phyloP scores from a whole-genome alignment of 2,329 filamentous ascomycete genomes.

The Claviceps spartinae region DNA sequence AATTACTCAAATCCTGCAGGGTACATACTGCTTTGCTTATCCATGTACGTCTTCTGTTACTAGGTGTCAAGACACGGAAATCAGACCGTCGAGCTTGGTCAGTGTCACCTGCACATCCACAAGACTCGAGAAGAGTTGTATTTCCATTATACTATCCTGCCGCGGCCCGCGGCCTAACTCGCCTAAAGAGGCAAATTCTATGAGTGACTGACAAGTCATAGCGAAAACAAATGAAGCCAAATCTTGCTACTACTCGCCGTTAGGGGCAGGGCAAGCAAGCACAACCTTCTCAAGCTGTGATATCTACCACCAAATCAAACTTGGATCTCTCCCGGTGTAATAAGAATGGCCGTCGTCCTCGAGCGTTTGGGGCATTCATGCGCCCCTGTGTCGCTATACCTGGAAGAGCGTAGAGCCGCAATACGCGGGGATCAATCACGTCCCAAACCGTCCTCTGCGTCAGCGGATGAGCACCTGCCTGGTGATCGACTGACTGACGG shows the following conservation, averaged over 20 bases:
- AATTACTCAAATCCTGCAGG: no score
- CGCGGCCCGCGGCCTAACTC: conserved; percentile 22
- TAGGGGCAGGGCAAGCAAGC: conserved; percentile 2
- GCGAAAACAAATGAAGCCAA: conserved; percentile 10
- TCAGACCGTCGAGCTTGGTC: background rate
- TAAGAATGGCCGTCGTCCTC: conserved; percentile 14
- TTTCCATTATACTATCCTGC: conserved; percentile 9
- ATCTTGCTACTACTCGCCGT: conserved; percentile 2
- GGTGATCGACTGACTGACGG: conserved; percentile 18
- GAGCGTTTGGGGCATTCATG: conserved; percentile 15
- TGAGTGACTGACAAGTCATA: conserved; percentile 22
- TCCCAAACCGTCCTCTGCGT: conserved; percentile 19
- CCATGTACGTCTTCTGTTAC: background rate
- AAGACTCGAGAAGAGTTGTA: background rate
- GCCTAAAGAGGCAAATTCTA: conserved; percentile 15
- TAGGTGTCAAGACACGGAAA: background rate
- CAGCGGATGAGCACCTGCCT: conserved; percentile 15
- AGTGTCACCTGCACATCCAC: background rate
- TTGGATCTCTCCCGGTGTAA: conserved; percentile 15
- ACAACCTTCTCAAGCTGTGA: conserved; percentile 1
- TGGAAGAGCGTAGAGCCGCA: conserved; percentile 10
- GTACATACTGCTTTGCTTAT: background rate
- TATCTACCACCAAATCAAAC: conserved; percentile 9
- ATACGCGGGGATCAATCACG: conserved; percentile 13
- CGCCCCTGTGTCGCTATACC: conserved; percentile 18